These are phyloP conservation scores for Xylaria sp. DNA, from an alignment of 2,329 filamentous ascomycete species.

Conservation along the genomic window DNA sequence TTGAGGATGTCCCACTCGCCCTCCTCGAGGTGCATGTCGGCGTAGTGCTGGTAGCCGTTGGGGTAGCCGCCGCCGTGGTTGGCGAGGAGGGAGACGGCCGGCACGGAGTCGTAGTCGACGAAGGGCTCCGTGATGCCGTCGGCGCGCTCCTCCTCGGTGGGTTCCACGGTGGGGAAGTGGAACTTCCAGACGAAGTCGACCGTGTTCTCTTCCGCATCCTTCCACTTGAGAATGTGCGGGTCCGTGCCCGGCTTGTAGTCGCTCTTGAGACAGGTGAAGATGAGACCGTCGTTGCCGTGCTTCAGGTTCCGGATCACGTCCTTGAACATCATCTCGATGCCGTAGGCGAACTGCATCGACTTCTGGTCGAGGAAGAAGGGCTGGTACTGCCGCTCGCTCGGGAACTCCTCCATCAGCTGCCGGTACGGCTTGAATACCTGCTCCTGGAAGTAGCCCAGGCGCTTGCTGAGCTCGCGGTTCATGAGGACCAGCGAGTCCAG, in stretches of 20 bases:
- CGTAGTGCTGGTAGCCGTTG: slow-evolving; percentile 71
- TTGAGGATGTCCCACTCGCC: slow-evolving; percentile 89
- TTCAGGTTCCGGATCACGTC: slow-evolving; percentile 83
- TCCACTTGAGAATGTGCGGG: slow-evolving; percentile 96
- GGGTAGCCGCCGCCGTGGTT: slow-evolving; percentile 67
- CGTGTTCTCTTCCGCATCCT: slow-evolving; percentile 93
- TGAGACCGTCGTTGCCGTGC: slow-evolving; percentile 95
- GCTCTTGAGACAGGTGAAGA: slow-evolving; percentile 93
- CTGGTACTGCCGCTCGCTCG: slow-evolving; percentile 74
- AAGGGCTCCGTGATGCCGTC: slow-evolving; percentile 72
- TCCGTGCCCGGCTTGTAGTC: slow-evolving; percentile 92
- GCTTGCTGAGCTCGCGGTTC: slow-evolving; percentile 84
- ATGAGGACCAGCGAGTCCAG: slow-evolving; percentile 81
- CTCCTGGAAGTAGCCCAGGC: slow-evolving; percentile 85
- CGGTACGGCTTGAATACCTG: slow-evolving; percentile 78
- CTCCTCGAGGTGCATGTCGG: slow-evolving; percentile 73
- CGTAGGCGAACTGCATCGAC: slow-evolving; percentile 88
- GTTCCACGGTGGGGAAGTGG: slow-evolving; percentile 76
- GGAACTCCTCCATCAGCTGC: slow-evolving; percentile 70
- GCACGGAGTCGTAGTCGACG: slow-evolving; percentile 82
- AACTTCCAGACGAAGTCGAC: slow-evolving; percentile 89
- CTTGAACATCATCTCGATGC: slow-evolving; percentile 90
- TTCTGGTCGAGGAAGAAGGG: slow-evolving; percentile 89
- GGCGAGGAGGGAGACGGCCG: slow-evolving; percentile 77
- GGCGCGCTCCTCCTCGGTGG: slow-evolving; percentile 72